These are phyloP conservation scores for Penicillium corylophilum DNA, from an alignment of 2,329 filamentous ascomycete species.

Conservation along the genomic window DNA sequence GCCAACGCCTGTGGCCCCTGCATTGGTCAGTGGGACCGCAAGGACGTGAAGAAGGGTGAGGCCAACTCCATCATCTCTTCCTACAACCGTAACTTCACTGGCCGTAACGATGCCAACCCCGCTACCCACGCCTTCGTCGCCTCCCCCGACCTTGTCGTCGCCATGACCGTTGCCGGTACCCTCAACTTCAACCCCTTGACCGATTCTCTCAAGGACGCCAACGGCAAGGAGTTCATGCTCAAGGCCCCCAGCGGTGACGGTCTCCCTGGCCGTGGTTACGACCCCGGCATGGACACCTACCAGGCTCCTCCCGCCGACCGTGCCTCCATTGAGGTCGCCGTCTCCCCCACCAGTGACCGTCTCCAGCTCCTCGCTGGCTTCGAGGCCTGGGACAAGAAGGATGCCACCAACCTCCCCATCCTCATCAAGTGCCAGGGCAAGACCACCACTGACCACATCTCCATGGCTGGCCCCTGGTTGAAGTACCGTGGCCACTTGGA, in stretches of 20 bases:
- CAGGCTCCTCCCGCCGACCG: slow-evolving; percentile 88
- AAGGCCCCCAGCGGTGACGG: slow-evolving; percentile 74
- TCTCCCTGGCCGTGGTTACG: slow-evolving; percentile 79
- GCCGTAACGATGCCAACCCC: slow-evolving; percentile 93
- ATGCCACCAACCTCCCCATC: slow-evolving; percentile 78
- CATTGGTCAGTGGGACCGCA: slow-evolving; percentile 94
- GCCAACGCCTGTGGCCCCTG: slow-evolving; percentile 94
- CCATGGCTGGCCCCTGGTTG: slow-evolving; percentile 91
- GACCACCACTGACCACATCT: slow-evolving; percentile 96
- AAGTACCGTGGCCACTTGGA: slow-evolving; percentile 99
- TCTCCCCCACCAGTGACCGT: slow-evolving; percentile 87
- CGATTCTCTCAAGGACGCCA: slow-evolving; percentile 88
- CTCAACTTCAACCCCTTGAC: slow-evolving; percentile 94
- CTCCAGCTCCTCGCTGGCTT: slow-evolving; percentile 90
- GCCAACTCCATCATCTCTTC: slow-evolving; percentile 97
- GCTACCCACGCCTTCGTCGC: slow-evolving; percentile 92
- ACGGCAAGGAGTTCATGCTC: slow-evolving; percentile 94
- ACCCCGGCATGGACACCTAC: slow-evolving; percentile 90
- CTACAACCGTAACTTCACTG: slow-evolving; percentile 99
- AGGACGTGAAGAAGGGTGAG: slow-evolving; percentile 90
- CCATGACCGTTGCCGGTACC: slow-evolving; percentile 77
- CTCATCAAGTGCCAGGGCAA: slow-evolving; percentile 96
- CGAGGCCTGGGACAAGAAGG: slow-evolving; percentile 86
- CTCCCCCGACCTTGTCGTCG: slow-evolving; percentile 85
- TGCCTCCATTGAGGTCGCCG: slow-evolving; percentile 68